Base-by-base conservation (phyloP, 192 early-diverging fungal genomes). In the Martensiomyces pterosporus region DNA sequence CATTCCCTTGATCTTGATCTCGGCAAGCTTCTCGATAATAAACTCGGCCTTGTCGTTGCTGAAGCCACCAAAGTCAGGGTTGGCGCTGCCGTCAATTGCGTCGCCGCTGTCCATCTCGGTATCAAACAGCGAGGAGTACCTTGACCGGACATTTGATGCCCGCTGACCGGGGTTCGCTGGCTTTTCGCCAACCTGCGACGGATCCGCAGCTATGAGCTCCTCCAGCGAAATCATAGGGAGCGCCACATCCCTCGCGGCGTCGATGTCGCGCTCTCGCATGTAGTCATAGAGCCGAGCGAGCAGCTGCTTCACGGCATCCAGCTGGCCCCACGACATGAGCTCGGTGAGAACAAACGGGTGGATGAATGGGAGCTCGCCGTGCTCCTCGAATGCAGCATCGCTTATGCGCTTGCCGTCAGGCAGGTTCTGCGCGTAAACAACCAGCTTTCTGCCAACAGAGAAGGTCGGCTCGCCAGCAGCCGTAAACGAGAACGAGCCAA, bases 1-100 rank as follows among this genome's bases (percentile, higher is more conserved):
- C 14, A 92, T 76, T 2, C 79, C 81, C 4, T 35, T 42, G 22
- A 75, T 52, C 39, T 75, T 75, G 22, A 68, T 57, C 38, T 75
- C 57, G 0, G 72, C 50, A 3, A 75, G 61, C 22, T 68, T 58
- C 19, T 75, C 66, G 7, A 55, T 16, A 15, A 75, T 37, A 36
- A 46, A 75, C 5, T 61, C 56, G 5, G 65, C 72, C 66, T 75
- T 75, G 35, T 68, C 72, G 18, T 46, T 42, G 16, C 38, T 60
- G 18, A 75, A 58, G 27, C 43, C 44, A n/a, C 42, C 60, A 64
- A 68, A 60, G 24, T 64, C 72, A 14, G 60, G 57, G 5, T 5
- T 14, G 14, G 17, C 39, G 22, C 39, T n/a, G 5, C 6, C 22
- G 14, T 41, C 39, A 3, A 43, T 27, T 3, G n/a, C 33, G 21